Percentiles rank a stretch among this genome's conserved stretches.
Conservation (phyloP, 2,329 filamentous ascomycete species). For the Zymoseptoria pseudotritici region DNA sequence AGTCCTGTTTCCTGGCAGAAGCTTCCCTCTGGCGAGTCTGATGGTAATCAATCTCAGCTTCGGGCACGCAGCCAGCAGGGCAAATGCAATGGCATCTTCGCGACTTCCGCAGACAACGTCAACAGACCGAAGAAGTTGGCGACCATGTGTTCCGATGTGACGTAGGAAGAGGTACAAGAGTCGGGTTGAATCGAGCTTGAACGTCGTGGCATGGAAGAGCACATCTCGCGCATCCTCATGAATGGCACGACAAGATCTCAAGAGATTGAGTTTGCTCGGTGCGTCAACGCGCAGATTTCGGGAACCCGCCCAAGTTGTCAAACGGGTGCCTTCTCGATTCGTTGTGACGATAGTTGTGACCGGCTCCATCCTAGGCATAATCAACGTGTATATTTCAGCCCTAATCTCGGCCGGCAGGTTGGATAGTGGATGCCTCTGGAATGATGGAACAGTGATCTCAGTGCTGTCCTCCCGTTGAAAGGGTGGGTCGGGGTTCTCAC, state of each 20-base stretch:
- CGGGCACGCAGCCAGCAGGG: slow-evolving; percentile 22
- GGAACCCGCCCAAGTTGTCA: slow-evolving; percentile 20
- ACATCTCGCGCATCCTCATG: slow-evolving; percentile 38
- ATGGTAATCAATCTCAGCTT: slow-evolving; percentile 20
- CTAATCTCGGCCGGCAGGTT: slow-evolving; percentile 53
- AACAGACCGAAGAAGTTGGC: slow-evolving; percentile 16
- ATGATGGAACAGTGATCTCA: background rate
- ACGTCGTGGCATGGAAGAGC: slow-evolving; percentile 41
- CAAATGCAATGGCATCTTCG: slow-evolving; percentile 27
- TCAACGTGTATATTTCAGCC: slow-evolving; percentile 48
- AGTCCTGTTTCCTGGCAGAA: slow-evolving; percentile 11
- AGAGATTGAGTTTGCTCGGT: slow-evolving; percentile 36
- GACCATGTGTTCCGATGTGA: slow-evolving; percentile 22
- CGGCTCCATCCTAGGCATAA: slow-evolving; percentile 27
- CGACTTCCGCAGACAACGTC: slow-evolving; percentile 22
- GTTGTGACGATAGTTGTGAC: slow-evolving; percentile 20
- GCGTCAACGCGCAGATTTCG: slow-evolving; percentile 25
- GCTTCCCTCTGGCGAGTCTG: slow-evolving; percentile 15
- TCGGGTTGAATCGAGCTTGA: slow-evolving; percentile 39
- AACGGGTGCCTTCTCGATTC: slow-evolving; percentile 21
- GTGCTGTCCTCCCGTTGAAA: background rate
- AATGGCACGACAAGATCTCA: slow-evolving; percentile 36
- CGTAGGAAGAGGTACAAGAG: slow-evolving; percentile 39
- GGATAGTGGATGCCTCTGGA: slow-evolving; percentile 29
- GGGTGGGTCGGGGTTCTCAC: background rate